Evolutionary conservation across 192 early-diverging fungal species (phyloP), one percentile per base, ranked within the genome.

Genomic region (Coemansia sp.): DNA sequence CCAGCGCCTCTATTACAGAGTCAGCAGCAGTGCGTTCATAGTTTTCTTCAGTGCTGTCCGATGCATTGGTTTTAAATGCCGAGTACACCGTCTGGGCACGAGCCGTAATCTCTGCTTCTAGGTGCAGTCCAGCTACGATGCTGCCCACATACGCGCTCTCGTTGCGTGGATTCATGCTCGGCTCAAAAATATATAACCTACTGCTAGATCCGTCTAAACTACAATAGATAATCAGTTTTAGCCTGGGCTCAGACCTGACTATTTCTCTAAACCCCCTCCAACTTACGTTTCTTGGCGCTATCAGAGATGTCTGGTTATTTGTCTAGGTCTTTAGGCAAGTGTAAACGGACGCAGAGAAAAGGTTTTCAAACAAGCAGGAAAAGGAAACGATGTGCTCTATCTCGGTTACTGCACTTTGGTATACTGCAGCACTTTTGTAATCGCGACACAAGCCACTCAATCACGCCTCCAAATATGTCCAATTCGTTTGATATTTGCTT

Each of bases 371-470:
- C 7, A 49, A 49, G 19, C 7, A 49, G 2, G 48, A 21, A 17
- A 49, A 47, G n/a, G 19, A 21, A 49, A 19, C 16, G 19, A 49
- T 12, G 16, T n/a, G 16, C 41, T 16, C 4, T 8, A 21, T n/a
- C 48, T 8, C 17, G 19, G 19, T 49, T 49, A 49, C 48, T 49
- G 48, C 48, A 22, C 48, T 16, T n/a, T 49, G 16, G n/a, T 49
- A 49, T 49, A 49, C 48, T 49, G 19, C 48, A 21, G 48, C n/a
- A 8, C 48, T 21, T 21, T 19, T 49, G 48, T 49, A 58, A 58
- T 38, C 37, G 37, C 35, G 5, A 58, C 39, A 38, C 39, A 58
- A 58, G 57, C 57, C 57, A 58, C 57, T 19, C 4, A 41, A 7
- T 21, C 35, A 41, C 29, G 35, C 57, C 57, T 21, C 57, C 19